Evolutionary conservation across 148 eudicot species (phyloP), one percentile per base, ranked within the genome.

Genomic region (Rhododendron simsii): DNA sequence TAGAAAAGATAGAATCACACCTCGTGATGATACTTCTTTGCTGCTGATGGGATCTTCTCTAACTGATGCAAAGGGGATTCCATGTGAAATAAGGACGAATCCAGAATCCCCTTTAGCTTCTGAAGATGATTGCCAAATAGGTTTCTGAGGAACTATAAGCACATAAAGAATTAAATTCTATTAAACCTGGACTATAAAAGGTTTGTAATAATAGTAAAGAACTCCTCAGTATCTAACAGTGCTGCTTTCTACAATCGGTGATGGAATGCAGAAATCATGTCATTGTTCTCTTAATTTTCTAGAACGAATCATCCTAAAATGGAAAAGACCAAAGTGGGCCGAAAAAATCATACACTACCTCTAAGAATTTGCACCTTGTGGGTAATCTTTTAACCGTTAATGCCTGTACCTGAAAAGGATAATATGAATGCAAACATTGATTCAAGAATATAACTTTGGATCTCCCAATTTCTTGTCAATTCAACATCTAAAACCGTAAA

Each of bases 1-100:
- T 6, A 47, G 39, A 30, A 53, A 30, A 57, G 30, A 84, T 35
- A 59, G 20, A 74, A 57, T 37, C 71, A 86, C 86, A 96, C 99
- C 96, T 95, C 90, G 76, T 94, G 95, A 87, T 96, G 99, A 89
- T 91, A 92, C 86, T 84, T 90, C 88, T 92, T 93, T 45, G 88
- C 84, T 69, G 93, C 90, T 80, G 89, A 83, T 77, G 86, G 92
- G 55, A 90, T 89, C 84, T 47, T 84, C 74, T 82, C 78, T 76
- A 91, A 82, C 84, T 82, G 79, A 75, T 87, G 84, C 83, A 87
- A 78, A 86, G 75, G 51, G 84, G 91, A 86, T 47, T 78, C 86
- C 73, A 86, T 85, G 2, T 47, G 53, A 26, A 86, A 67, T 77
- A 85, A 37, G 81, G 85, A 84, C 47, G 87, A 88, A 81, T 85